Conservation (phyloP, 768 basidiomycete genomes). For the Suillus bovinus region DNA sequence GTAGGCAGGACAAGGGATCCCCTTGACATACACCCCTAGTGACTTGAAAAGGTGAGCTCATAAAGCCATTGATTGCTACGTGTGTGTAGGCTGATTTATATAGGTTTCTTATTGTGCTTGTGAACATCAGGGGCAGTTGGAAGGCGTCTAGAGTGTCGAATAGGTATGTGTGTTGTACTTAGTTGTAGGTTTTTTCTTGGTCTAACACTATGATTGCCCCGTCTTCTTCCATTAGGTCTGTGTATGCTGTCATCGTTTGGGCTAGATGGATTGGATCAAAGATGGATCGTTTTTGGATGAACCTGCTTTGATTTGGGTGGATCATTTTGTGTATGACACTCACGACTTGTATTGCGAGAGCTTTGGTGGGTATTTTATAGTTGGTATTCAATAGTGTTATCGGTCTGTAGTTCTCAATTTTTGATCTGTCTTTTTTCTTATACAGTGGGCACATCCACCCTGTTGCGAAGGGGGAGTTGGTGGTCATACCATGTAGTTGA, state of each 20-base stretch:
- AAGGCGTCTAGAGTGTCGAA: constrained; percentile 25
- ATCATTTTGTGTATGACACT: constrained; percentile 14
- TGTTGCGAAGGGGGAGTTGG: constrained; percentile 20
- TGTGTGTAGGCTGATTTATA: not conserved
- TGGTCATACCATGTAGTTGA: constrained; percentile 24
- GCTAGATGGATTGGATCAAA: constrained; percentile 33
- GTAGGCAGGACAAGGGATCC: not conserved
- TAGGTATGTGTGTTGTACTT: constrained; percentile 35
- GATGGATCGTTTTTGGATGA: constrained; percentile 34
- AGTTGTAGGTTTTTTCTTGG: constrained; percentile 24
- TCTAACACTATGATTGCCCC: constrained; percentile 24
- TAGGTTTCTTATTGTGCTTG: constrained; percentile 15
- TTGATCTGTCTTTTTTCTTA: constrained; percentile 37
- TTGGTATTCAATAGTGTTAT: constrained; percentile 38
- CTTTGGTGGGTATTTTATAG: constrained; percentile 35
- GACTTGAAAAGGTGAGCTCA: not conserved
- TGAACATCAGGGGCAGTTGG: constrained; percentile 28
- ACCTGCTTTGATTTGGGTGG: constrained; percentile 40
- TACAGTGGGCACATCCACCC: constrained; percentile 41
- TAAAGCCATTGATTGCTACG: not conserved
- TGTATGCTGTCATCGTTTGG: constrained; percentile 24
- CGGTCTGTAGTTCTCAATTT: constrained; percentile 39
- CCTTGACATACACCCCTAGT: accelerated
- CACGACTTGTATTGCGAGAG: constrained; percentile 20
- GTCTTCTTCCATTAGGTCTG: constrained; percentile 23